A percentile compares a stretch with the other conserved stretches of the same genome.
These are phyloP conservation scores for Pseudozyma tsukubaensis DNA, from an alignment of 1,284 basidiomycete species.

Conservation along the genomic window DNA sequence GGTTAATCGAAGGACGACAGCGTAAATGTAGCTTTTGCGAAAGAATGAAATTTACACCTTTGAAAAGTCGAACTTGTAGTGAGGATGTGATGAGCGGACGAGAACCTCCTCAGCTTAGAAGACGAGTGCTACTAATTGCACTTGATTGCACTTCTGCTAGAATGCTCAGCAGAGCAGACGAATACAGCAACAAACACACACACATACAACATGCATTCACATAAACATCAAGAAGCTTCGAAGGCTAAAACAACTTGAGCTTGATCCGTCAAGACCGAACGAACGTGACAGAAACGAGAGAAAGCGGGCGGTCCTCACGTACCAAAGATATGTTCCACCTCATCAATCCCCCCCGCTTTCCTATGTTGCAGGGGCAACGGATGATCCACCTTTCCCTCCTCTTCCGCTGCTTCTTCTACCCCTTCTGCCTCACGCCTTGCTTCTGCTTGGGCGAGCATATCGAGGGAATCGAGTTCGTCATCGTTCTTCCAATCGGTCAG, in stretches of 20 bases:
- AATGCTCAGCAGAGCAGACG: too few relatives aligned
- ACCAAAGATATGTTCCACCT: slow-evolving; percentile 63
- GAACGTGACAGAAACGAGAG: neutral
- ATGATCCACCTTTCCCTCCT: slow-evolving; percentile 6
- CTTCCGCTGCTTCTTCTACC: slow-evolving; percentile 38
- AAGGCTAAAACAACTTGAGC: too few relatives aligned
- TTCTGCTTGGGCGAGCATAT: slow-evolving; percentile 36
- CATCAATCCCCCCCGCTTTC: slow-evolving; percentile 62
- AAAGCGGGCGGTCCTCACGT: slow-evolving; percentile 11
- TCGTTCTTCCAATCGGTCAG: slow-evolving; percentile 59
- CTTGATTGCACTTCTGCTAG: too few relatives aligned
- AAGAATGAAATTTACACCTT: neutral
- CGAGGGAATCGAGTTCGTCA: slow-evolving; percentile 45
- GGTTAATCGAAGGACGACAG: slow-evolving; percentile 27
- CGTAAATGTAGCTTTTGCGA: neutral
- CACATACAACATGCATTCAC: too few relatives aligned
- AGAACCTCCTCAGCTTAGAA: too few relatives aligned
- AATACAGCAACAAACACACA: too few relatives aligned
- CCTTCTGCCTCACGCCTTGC: slow-evolving; percentile 39
- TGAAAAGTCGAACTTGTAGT: too few relatives aligned
- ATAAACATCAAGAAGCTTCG: too few relatives aligned
- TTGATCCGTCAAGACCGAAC: too few relatives aligned
- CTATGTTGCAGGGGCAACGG: slow-evolving; percentile 47
- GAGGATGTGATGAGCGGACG: too few relatives aligned
- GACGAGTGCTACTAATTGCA: too few relatives aligned